Percentiles rank a stretch among this genome's conserved stretches.
These are phyloP conservation scores for Hypoxylon sp. DNA, from an alignment of 2,329 filamentous ascomycete genomes.

Conservation along the genomic window DNA sequence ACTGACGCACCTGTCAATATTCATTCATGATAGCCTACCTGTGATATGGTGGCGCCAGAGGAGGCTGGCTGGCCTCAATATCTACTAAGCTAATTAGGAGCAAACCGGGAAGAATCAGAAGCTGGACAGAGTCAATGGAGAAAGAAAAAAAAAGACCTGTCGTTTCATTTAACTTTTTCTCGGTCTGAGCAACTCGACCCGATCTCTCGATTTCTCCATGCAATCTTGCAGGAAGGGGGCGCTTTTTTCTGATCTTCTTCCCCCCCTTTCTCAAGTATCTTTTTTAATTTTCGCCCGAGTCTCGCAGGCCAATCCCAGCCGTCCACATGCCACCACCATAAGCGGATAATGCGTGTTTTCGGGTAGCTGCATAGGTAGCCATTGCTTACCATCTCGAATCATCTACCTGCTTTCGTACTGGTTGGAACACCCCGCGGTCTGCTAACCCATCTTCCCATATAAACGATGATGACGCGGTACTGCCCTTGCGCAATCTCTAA, in stretches of 20 bases:
- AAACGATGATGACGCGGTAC: conserved; percentile 28
- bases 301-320: conserved; percentile 31
- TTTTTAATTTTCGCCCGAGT: conserved; percentile 31
- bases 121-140: not conserved
- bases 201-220: conserved; percentile 38
- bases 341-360: conserved; percentile 29
- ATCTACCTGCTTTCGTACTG: conserved; percentile 13
- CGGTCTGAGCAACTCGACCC: conserved; percentile 38
- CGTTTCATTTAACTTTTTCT: conserved; percentile 39
- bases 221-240: conserved; percentile 36
- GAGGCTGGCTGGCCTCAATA: conserved; percentile 11
- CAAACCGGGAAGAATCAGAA: not conserved
- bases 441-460: conserved; percentile 15
- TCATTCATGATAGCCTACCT: conserved; percentile 5
- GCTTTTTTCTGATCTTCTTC: conserved; percentile 17
- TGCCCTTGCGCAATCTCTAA: conserved; percentile 19
- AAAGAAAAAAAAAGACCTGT: conserved; percentile 31
- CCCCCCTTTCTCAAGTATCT: not conserved
- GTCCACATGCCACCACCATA: conserved; percentile 33
- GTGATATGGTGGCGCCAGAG: conserved; percentile 8
- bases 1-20: conserved; percentile 4
- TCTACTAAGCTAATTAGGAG: conserved; percentile 1
- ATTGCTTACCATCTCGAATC: conserved; percentile 36
- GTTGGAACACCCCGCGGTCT: conserved; percentile 9
- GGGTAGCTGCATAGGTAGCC: conserved; percentile 33